Evolutionary conservation across 352 stramenopile genomes (phyloP), one percentile per base, ranked within the genome.

Genomic region (Paralagenidium karlingii): DNA sequence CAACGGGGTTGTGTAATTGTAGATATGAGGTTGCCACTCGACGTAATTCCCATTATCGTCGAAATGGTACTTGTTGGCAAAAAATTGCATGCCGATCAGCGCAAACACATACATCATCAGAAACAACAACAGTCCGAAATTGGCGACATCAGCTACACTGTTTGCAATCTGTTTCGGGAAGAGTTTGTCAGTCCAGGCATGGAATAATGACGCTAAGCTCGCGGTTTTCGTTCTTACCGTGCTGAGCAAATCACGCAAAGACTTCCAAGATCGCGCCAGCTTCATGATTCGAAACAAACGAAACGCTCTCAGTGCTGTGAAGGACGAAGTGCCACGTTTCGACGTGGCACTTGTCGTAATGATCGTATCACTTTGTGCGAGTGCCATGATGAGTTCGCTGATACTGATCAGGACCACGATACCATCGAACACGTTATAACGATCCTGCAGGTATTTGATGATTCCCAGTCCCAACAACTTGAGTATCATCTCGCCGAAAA

Each of bases 31-130:
- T 19, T 65, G 38, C 60, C 60, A 70, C 24, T 49, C 45, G 3
- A 70, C 60, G 0, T 32, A 51, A 16, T 70, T 40, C 0, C 56
- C 60, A 21, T 49, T 29, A 11, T 37, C 42, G 29, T 90, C 63
- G 58, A 95, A 95, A 24, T 73, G 61, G 24, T 89, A 65, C 43
- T 76, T 68, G 55, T 87, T 94, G 2, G 81, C 66, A 38, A 96
- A 94, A 34, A 95, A 79, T 26, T 76, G 57, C 60, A 67, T 73
- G 9, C 63, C 65, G 24, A 78, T 66, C 15, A 95, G 50, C 12
- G 74, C 56, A 46, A 87, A 94, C n/a, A 95, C 85, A 36, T 87
- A 94, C 50, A 94, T 80, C 34, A 93, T 69, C 5, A 96, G 59
- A 9, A 85, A 39, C 11, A 97, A 57, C 3, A 96, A 58, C 25